Evolutionary conservation across 1,284 basidiomycete species (phyloP), one percentile per base, ranked within the genome.

Genomic region (Trichosporon sp.): DNA sequence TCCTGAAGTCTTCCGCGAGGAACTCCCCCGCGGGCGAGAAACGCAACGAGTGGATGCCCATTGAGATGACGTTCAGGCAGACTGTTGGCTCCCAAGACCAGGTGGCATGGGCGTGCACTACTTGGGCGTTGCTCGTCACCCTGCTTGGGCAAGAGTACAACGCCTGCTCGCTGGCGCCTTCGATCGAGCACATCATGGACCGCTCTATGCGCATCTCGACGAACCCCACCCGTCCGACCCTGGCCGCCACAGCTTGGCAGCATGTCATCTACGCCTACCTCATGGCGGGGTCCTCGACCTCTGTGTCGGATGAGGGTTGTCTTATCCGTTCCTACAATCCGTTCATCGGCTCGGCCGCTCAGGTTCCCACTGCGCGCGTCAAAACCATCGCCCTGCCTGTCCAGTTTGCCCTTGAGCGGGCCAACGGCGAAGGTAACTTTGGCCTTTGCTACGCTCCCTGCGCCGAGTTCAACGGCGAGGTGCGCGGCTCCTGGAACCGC

Each of bases 241-340:
- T 82, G 13, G 80, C 77, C 27, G 70, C 78, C 21, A 70, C 75
- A 0, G 82, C 81, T 0, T 84, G 82, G 81, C 75, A 78, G 62
- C 83, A 83, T 63, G 80, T 80, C 34, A 76, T 83, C 18, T 75
- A 83, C 70, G 76, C 81, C 4, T 81, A 82, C 66, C 71, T 83
- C 9, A 74, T 76, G 18, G 68, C 76, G 12, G 76, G 68, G 2
- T 75, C 68, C 12, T 68, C 70, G 3, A 44, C 68, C 1, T 75
- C 77, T 2, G 29, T 78, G 21, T 63, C 68, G 23, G 70, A 75
- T 12, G 68, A 74, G 15, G 73, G 73, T 4, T 66, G 62, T 6
- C 38, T 79, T 11, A 65, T 79, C 56, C 72, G 71, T 6, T 76
- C 79, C 0, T 80, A 74, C 72, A 73, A 72, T 53, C 74, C 80